Evolutionary conservation across 139 green algal species (phyloP).

Genomic region (Limnomonas spitsbergensis): DNA sequence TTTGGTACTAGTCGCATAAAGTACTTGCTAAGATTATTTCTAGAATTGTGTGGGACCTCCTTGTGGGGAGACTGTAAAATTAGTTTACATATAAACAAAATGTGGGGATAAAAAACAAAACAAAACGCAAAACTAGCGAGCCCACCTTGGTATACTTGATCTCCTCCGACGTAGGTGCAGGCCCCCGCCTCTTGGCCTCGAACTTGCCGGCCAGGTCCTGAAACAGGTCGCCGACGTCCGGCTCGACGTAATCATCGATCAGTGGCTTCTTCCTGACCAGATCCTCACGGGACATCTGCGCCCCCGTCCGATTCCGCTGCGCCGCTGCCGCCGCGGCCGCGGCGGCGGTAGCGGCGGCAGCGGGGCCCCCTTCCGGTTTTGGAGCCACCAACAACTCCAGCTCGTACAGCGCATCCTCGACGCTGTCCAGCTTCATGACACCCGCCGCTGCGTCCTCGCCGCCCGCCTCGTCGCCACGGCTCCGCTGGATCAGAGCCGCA

Average conservation of each 20-base stretch:
- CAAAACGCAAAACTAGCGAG: no score
- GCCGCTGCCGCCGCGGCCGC: no score
- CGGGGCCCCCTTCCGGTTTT: background rate
- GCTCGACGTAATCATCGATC: background rate
- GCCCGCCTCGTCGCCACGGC: no score
- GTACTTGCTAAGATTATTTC: no score
- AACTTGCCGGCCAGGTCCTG: background rate
- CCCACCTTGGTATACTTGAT: background rate
- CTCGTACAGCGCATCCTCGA: background rate
- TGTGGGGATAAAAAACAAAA: no score
- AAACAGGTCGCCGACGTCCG: background rate
- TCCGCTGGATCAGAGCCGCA: background rate
- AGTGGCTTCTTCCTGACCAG: no score
- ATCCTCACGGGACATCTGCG: background rate
- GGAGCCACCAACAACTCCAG: background rate
- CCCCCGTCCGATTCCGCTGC: background rate
- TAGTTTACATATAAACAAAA: no score
- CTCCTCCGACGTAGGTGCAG: background rate
- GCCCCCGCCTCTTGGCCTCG: background rate
- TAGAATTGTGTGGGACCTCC: no score
- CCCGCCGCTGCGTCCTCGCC: no score
- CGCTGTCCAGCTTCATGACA: background rate
- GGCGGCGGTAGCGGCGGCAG: background rate
- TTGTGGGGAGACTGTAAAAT: no score
- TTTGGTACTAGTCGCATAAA: no score